Conservation (phyloP, 2,329 filamentous ascomycete genomes). For the Hypoxylon sp. region DNA sequence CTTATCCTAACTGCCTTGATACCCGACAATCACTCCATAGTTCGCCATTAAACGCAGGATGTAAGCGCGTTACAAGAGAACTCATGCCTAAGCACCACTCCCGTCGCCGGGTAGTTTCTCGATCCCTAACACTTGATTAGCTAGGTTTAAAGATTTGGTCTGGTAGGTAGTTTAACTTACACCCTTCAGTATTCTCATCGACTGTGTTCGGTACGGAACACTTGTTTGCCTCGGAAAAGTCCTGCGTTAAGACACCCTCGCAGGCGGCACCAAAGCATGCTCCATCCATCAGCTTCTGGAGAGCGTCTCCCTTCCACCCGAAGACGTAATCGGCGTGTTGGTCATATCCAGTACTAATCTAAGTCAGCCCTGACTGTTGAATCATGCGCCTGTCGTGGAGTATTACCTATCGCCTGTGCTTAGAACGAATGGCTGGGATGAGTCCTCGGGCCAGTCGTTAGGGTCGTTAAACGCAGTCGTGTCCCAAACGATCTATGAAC, state of each 20-base stretch:
- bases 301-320: slow-evolving; percentile 39
- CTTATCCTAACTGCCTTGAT: too few species aligned
- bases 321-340: slow-evolving; percentile 42
- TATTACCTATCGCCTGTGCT: slow-evolving; percentile 40
- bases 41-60: too few species aligned
- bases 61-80: too few species aligned
- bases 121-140: too few species aligned
- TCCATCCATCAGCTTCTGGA: slow-evolving; percentile 40
- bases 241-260: slow-evolving; percentile 34
- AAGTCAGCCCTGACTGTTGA: too few species aligned
- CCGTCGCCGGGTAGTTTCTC: slow-evolving; percentile 32
- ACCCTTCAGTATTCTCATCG: slow-evolving; percentile 40
- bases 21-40: too few species aligned
- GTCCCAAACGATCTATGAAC: slow-evolving; percentile 55
- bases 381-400: too few species aligned
- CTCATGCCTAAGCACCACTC: slow-evolving; percentile 28
- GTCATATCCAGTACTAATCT: slow-evolving; percentile 37
- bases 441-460: slow-evolving; percentile 41
- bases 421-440: slow-evolving; percentile 42
- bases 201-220: slow-evolving; percentile 40
- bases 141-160: background rate
- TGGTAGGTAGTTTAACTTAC: slow-evolving; percentile 23
- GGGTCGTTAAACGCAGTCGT: slow-evolving; percentile 42
- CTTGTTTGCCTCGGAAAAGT: slow-evolving; percentile 29
- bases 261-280: slow-evolving; percentile 41